A percentile compares a stretch with the other conserved stretches of the same genome.
Conservation (phyloP, 495 filamentous ascomycete species). For the Chaetomidium leptoderma region DNA sequence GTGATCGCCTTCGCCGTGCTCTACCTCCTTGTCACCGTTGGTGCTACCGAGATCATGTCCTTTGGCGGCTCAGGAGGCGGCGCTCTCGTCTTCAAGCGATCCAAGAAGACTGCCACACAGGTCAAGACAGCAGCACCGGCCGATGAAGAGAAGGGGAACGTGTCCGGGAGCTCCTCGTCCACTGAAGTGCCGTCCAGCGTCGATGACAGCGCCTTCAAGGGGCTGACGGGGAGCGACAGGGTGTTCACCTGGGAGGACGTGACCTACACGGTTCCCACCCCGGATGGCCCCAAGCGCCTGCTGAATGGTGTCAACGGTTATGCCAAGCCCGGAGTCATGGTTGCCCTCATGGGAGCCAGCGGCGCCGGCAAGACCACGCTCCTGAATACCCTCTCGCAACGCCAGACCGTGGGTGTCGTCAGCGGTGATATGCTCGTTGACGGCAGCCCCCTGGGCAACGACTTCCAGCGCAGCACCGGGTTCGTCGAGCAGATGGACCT, state of each 20-base stretch:
- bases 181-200: constrained; percentile 28
- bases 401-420: constrained; percentile 68
- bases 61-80: constrained; percentile 34
- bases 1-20: constrained; percentile 64
- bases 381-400: constrained; percentile 65
- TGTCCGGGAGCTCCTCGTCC: constrained; percentile 21
- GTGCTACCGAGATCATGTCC: constrained; percentile 56
- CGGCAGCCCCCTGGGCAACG: constrained; percentile 59
- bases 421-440: constrained; percentile 75
- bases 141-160: constrained; percentile 46
- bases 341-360: constrained; percentile 78
- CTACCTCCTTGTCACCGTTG: constrained; percentile 63
- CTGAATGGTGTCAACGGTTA: constrained; percentile 70
- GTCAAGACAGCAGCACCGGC: constrained; percentile 13
- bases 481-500: constrained; percentile 88
- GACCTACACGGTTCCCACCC: constrained; percentile 61
- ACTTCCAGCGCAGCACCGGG: constrained; percentile 78
- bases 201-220: constrained; percentile 16
- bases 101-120: constrained; percentile 31
- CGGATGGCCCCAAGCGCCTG: constrained; percentile 53
- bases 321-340: constrained; percentile 75
- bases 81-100: constrained; percentile 33
- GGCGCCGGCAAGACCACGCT: constrained; percentile 76
- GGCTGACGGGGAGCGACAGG: constrained; percentile 18
- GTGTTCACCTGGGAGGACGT: constrained; percentile 62